Evolutionary conservation across 345 rosid species (phyloP), one percentile per base, ranked within the genome.

Genomic region (Populus simonii): DNA sequence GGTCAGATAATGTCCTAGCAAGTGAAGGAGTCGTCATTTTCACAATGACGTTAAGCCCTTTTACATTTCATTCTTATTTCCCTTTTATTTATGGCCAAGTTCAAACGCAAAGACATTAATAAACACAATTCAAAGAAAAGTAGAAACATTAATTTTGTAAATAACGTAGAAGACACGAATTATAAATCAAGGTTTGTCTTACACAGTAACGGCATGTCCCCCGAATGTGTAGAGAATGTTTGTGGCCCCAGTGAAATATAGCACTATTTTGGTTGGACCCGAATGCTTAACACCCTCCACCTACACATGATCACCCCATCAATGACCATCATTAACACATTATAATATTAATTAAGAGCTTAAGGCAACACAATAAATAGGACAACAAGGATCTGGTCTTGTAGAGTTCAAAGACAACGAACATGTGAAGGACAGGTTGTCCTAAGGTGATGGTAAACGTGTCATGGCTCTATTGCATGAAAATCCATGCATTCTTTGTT

Each of bases 201-300:
- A 93, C 99, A 96, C 99, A 55, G 99, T 96, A 51, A 96, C 98
- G 78, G 99, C 99, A 83, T 95, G 99, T 80, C 99, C 99, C 68
- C 99, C 98, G 79, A 95, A 95, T 68, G 99, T 95, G 81, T 95
- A 95, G 83, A 95, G 99, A 93, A 95, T 95, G 96, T 95, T 95
- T 79, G 99, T 95, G 87, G 99, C 99, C 87, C 99, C 99, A 5
- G 99, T 95, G 85, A 93, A 95, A 78, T 95, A 95, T 8, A 95
- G 84, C 75, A 93, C 98, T 86, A 93, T 80, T 84, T 89, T 91
- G 80, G 86, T 84, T 73, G 99, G 99, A 63, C 99, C 99, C 27
- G 99, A 88, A 80, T 96, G 99, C 78, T 86, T 86, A 68, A 96
- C 98, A 45, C 98, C 98, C 79, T 96, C 93, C 38, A 91, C 90